Evolutionary conservation across 2,329 filamentous ascomycete genomes (phyloP).

Genomic region (Zymoseptoria crescenta): DNA sequence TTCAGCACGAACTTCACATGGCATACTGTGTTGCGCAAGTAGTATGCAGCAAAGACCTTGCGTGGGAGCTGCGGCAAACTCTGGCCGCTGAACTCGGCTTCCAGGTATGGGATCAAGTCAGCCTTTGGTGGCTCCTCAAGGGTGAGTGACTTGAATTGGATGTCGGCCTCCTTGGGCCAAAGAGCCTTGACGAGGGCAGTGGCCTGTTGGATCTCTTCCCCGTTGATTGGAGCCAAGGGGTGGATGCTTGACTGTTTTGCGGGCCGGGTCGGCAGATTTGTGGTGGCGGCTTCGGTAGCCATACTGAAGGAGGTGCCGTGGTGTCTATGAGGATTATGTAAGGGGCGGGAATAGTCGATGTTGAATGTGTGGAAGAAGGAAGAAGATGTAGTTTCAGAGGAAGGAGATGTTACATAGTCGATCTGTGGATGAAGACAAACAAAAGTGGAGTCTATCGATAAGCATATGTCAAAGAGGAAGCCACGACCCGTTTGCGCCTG

Average conservation of each 20-base stretch:
- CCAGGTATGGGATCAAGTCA: conserved; percentile 26
- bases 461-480: background rate
- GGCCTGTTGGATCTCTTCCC: conserved; percentile 48
- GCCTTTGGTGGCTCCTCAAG: conserved; percentile 30
- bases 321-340: background rate
- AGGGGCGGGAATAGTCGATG: background rate
- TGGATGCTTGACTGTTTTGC: conserved; percentile 33
- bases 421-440: background rate
- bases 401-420: too few relatives aligned
- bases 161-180: conserved; percentile 49
- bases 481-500: background rate
- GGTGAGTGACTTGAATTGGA: conserved; percentile 60
- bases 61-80: conserved; percentile 41
- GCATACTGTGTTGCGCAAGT: conserved; percentile 49
- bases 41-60: conserved; percentile 44
- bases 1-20: background rate
- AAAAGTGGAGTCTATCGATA: background rate
- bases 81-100: conserved; percentile 30
- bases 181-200: conserved; percentile 43
- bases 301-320: background rate
- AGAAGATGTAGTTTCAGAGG: background rate
- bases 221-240: conserved; percentile 52
- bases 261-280: conserved; percentile 19
- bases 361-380: background rate
- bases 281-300: conserved; percentile 11